These are phyloP conservation scores for Pseudocercospora musae DNA, from an alignment of 2,329 filamentous ascomycete species.

Conservation along the genomic window DNA sequence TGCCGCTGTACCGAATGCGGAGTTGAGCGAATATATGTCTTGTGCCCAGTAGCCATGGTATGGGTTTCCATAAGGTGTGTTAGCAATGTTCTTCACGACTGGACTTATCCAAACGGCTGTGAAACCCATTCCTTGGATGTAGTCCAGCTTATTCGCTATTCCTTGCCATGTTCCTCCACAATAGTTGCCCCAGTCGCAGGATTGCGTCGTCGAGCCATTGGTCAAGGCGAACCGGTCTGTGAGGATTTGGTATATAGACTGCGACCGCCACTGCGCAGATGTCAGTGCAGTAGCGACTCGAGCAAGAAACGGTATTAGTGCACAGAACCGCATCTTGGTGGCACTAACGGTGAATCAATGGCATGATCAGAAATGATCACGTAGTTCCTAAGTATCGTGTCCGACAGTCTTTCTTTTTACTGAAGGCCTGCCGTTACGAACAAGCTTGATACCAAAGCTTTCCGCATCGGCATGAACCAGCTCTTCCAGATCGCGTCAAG, in stretches of 20 bases:
- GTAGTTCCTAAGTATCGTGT: background rate
- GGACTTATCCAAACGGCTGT: conserved; percentile 43
- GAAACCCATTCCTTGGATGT: conserved; percentile 51
- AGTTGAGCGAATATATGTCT: conserved; percentile 37
- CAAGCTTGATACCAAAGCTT: background rate
- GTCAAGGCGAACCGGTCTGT: conserved; percentile 56
- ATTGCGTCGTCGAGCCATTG: conserved; percentile 43
- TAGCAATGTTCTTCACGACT: conserved; percentile 40
- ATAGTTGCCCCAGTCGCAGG: conserved; percentile 43
- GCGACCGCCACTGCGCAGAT: conserved; percentile 40
- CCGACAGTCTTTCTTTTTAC: background rate
- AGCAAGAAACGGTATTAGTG: conserved; percentile 7
- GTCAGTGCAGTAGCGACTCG: conserved; percentile 13
- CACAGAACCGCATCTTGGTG: background rate
- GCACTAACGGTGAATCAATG: background rate
- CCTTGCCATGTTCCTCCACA: conserved; percentile 51
- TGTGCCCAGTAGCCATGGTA: conserved; percentile 40
- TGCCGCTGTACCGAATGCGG: conserved; percentile 44
- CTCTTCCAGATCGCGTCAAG: conserved; percentile 1
- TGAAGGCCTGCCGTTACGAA: background rate
- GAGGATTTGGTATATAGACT: conserved; percentile 58
- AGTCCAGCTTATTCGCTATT: conserved; percentile 45
- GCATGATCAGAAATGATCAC: background rate
- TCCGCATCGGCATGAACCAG: conserved; percentile 2
- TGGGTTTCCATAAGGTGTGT: conserved; percentile 39